phyloP scores from a whole-genome alignment of 768 basidiomycete genomes.

The Boletellus emodensis region DNA sequence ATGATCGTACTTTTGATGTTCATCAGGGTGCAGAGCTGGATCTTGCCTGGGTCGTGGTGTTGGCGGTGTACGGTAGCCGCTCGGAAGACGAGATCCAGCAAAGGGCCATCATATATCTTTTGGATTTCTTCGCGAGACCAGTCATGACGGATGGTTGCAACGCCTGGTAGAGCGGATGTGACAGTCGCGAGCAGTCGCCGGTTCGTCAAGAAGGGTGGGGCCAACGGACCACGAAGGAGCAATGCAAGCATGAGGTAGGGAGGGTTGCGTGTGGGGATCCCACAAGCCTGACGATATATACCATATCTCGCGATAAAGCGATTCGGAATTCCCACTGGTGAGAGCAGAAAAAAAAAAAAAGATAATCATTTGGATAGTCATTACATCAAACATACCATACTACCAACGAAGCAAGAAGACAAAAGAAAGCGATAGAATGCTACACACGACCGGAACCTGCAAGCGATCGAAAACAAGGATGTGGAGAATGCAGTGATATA shows the following conservation, averaged over 20 bases:
- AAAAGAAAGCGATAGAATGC: slow-evolving; percentile 22
- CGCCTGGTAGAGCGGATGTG: slow-evolving; percentile 13
- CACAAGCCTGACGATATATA: no score
- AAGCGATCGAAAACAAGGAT: slow-evolving; percentile 22
- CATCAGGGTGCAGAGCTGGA: slow-evolving; percentile 96
- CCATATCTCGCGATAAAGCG: not conserved
- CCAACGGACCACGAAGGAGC: slow-evolving; percentile 4
- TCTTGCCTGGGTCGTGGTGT: slow-evolving; percentile 82
- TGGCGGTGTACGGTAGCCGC: slow-evolving; percentile 82
- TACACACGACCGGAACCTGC: slow-evolving; percentile 28
- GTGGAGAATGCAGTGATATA: slow-evolving; percentile 30
- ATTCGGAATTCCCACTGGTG: slow-evolving; percentile 4
- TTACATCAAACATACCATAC: slow-evolving; percentile 32
- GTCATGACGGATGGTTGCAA: slow-evolving; percentile 44
- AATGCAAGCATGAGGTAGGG: slow-evolving; percentile 11
- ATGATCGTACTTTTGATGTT: slow-evolving; percentile 89
- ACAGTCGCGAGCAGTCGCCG: slow-evolving; percentile 61
- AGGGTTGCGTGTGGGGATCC: no score
- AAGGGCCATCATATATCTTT: slow-evolving; percentile 76
- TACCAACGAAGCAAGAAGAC: slow-evolving; percentile 21
- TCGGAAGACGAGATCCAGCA: slow-evolving; percentile 86
- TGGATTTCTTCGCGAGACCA: slow-evolving; percentile 84
- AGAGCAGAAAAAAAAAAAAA: not conserved
- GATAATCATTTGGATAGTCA: slow-evolving; percentile 7
- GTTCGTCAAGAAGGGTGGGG: slow-evolving; percentile 20